These are phyloP conservation scores for Kodamaea fungicola DNA, from an alignment of 1,139 yeast genomes.

Conservation along the genomic window DNA sequence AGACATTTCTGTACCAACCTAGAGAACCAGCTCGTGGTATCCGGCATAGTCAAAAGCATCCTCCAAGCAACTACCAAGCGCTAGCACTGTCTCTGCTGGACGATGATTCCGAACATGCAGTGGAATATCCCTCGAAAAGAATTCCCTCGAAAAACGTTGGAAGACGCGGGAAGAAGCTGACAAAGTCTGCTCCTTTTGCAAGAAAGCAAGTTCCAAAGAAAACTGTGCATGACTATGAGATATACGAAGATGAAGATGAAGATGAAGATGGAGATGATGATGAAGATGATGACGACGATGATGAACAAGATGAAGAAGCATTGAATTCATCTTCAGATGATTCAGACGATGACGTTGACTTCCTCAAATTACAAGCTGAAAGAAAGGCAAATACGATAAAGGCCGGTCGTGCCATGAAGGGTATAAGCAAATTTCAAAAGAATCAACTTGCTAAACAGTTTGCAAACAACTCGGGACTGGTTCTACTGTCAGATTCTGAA, in stretches of 20 bases:
- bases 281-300: constrained; percentile 20
- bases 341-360: constrained; percentile 69
- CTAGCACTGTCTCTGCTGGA: neutral
- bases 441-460: constrained; percentile 1
- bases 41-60: constrained; percentile 5
- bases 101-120: constrained; percentile 1
- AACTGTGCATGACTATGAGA: constrained; percentile 13
- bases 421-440: constrained; percentile 14
- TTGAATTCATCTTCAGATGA: constrained; percentile 38
- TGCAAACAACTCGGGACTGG: no score
- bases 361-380: constrained; percentile 66
- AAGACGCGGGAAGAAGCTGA: constrained; percentile 9
- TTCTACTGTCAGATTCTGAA: neutral
- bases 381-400: constrained; percentile 54
- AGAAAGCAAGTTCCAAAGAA: constrained; percentile 26
- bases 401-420: constrained; percentile 46
- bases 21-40: constrained; percentile 1
- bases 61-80: constrained; percentile 14
- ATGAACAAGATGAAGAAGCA: constrained; percentile 30
- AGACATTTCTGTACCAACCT: constrained; percentile 7
- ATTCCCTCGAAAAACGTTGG: constrained; percentile 5
- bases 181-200: constrained; percentile 11
- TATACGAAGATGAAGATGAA: constrained; percentile 2
- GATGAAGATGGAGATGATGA: constrained; percentile 11
- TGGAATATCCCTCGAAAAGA: neutral